Evolutionary conservation across 2,329 filamentous ascomycete species (phyloP).

Genomic region (Pseudogymnoascus sp.): DNA sequence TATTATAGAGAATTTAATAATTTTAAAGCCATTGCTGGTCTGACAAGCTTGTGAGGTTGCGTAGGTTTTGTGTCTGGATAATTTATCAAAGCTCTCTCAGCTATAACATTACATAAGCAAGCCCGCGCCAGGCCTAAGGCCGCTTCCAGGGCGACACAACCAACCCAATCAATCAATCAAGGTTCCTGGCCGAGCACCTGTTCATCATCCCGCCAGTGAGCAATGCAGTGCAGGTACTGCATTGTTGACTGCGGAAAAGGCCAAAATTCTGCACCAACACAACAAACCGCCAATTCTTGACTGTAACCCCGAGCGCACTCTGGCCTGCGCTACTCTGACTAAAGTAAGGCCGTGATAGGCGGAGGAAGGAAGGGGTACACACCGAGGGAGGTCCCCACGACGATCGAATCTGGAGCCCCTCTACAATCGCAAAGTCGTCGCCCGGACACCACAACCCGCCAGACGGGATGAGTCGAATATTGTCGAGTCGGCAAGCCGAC

Average conservation of each 20-base stretch:
- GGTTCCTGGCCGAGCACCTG: neutral
- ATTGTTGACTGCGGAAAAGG: conserved; percentile 6
- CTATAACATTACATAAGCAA: neutral
- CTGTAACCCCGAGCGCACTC: neutral
- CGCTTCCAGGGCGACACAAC: neutral
- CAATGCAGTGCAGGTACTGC: conserved; percentile 5
- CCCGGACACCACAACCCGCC: neutral
- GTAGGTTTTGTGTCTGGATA: neutral
- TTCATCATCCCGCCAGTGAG: neutral
- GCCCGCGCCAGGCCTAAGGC: neutral
- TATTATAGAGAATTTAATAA: neutral
- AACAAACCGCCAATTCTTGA: neutral
- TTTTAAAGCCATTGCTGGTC: neutral
- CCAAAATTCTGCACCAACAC: neutral
- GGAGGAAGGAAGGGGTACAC: conserved; percentile 1
- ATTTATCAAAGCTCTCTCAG: neutral
- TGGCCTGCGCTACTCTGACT: neutral
- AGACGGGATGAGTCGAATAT: conserved; percentile 6
- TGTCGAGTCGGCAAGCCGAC: conserved; percentile 69
- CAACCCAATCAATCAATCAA: neutral
- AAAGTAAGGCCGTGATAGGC: neutral
- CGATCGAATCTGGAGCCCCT: neutral
- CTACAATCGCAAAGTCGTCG: neutral
- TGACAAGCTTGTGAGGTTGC: neutral
- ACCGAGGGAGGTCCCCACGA: neutral